Percentiles rank a stretch among this genome's conserved stretches.
These are phyloP conservation scores for Castanea mollissima DNA, from an alignment of 306 rosid species.

Conservation along the genomic window DNA sequence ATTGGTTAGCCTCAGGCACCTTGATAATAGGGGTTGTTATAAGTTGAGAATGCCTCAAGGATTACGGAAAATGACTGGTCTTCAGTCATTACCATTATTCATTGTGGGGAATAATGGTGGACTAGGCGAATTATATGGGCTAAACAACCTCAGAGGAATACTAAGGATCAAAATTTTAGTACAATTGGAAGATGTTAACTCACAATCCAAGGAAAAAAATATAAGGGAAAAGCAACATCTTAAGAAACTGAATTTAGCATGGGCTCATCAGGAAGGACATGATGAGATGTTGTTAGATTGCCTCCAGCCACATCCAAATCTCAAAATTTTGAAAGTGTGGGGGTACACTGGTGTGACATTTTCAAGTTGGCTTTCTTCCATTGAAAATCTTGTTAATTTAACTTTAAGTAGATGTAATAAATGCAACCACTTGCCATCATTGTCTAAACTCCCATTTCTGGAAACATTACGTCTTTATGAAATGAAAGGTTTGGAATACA, in stretches of 20 bases:
- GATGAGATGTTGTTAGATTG: conserved; percentile 28
- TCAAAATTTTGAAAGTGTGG: conserved; percentile 7
- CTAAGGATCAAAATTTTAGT: conserved; percentile 5
- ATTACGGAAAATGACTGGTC: conserved; percentile 3
- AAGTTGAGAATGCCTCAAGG: conserved; percentile 19
- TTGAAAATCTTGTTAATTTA: background rate
- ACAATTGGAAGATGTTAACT: background rate
- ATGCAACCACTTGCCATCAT: background rate
- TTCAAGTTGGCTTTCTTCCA: conserved; percentile 8
- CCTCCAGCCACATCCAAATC: conserved; percentile 26
- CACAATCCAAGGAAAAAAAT: conserved; percentile 8
- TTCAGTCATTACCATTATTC: conserved; percentile 25
- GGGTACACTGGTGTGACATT: conserved; percentile 21
- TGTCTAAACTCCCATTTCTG: background rate
- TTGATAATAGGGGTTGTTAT: conserved; percentile 17
- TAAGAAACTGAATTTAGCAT: conserved; percentile 17
- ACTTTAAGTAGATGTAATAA: background rate
- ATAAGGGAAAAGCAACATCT: conserved; percentile 15
- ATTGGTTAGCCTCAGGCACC: conserved; percentile 21
- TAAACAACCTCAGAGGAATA: conserved; percentile 32
- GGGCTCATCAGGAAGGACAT: background rate
- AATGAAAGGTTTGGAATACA: conserved; percentile 2
- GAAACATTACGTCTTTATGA: no score
- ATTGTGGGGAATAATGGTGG: background rate
- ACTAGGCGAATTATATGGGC: conserved; percentile 9